phyloP scores from a whole-genome alignment of 1,284 basidiomycete species.

The Puccinia polysora region DNA sequence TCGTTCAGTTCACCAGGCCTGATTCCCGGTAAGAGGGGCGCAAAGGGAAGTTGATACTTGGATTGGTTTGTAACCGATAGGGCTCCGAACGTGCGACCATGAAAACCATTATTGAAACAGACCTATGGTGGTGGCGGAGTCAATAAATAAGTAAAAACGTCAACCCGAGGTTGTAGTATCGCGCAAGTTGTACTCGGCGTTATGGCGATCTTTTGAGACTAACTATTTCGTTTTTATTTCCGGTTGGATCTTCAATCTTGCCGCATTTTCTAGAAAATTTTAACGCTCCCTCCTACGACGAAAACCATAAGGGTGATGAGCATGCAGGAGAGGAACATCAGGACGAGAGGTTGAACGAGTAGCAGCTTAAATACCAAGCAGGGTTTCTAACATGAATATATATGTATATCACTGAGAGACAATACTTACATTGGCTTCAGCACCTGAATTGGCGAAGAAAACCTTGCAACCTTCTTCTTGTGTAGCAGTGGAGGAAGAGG shows the following conservation, averaged over 20 bases:
- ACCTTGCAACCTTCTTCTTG: conserved; percentile 63
- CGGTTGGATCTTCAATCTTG: conserved; percentile 60
- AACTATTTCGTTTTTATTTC: conserved; percentile 32
- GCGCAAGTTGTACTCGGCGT: too few species aligned
- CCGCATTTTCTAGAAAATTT: conserved; percentile 91
- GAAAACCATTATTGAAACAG: conserved; percentile 88
- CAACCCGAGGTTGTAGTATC: too few species aligned
- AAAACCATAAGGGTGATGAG: background rate
- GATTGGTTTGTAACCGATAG: conserved; percentile 83
- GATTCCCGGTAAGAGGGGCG: conserved; percentile 82
- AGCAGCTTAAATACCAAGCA: background rate
- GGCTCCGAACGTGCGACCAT: conserved; percentile 91
- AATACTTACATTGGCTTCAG: conserved; percentile 71
- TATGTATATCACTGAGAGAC: too few species aligned
- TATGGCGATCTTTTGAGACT: background rate
- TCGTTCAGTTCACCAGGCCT: conserved; percentile 74
- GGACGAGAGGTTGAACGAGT: background rate
- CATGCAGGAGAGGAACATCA: background rate
- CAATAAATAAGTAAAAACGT: conserved; percentile 53
- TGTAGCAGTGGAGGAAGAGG: background rate
- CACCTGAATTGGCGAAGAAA: conserved; percentile 88
- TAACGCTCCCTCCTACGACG: conserved; percentile 70
- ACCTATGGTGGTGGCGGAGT: conserved; percentile 70
- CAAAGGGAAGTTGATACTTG: conserved; percentile 94
- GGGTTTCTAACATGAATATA: background rate